These are phyloP conservation scores for Erythrobasidium hasegawianum DNA, from an alignment of 1,284 basidiomycete genomes.

Conservation along the genomic window DNA sequence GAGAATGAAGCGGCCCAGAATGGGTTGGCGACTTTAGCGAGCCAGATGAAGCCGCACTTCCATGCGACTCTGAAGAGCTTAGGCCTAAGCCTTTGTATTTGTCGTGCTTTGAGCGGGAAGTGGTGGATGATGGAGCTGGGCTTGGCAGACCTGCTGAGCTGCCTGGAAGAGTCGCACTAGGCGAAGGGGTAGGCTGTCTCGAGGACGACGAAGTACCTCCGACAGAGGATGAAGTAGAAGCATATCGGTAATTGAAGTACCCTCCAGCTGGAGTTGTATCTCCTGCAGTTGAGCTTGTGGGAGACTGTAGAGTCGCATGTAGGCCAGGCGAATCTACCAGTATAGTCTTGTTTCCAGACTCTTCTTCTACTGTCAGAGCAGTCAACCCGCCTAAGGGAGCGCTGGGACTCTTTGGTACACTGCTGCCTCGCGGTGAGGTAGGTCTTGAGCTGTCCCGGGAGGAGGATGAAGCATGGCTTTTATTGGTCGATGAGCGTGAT, in stretches of 20 bases:
- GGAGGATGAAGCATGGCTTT: neutral
- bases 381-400: neutral
- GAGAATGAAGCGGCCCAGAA: neutral
- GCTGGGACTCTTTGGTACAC: neutral
- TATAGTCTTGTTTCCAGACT: slow-evolving; percentile 1
- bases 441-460: neutral
- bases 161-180: neutral
- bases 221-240: neutral
- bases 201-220: neutral
- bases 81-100: slow-evolving; percentile 26
- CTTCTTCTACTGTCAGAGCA: neutral
- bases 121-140: neutral
- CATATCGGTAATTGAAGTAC: neutral
- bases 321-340: neutral
- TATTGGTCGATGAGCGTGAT: neutral
- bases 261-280: neutral
- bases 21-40: neutral
- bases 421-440: neutral
- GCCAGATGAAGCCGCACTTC: neutral
- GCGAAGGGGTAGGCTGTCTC: neutral
- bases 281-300: neutral
- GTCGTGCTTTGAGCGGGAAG: slow-evolving; percentile 2
- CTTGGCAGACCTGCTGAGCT: neutral
- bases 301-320: neutral
- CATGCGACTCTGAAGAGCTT: neutral